These are phyloP conservation scores for Dactylis glomerata DNA, from an alignment of 176 grass and related monocot genomes.

Conservation along the genomic window DNA sequence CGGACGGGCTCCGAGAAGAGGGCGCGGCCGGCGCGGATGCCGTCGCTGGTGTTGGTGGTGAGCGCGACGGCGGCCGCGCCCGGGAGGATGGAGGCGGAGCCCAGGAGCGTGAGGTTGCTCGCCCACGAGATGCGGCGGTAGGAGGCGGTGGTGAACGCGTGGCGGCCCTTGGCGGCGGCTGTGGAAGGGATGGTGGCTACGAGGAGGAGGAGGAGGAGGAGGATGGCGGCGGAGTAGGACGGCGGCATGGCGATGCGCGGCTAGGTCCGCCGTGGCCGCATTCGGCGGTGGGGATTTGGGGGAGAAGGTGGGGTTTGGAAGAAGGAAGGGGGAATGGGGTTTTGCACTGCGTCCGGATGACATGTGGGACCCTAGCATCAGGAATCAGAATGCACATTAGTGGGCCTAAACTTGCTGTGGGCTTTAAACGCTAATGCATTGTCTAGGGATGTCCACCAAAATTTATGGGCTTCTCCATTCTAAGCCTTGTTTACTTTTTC, in stretches of 20 bases:
- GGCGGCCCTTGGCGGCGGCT: neutral
- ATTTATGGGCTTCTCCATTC: no score
- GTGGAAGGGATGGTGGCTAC: neutral
- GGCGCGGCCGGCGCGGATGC: constrained; percentile 36
- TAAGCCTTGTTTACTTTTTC: no score
- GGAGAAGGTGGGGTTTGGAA: neutral
- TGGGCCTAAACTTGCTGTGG: no score
- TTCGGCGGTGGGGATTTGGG: constrained; percentile 1
- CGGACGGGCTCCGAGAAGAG: constrained; percentile 56
- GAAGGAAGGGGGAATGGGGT: neutral
- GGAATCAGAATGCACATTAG: no score
- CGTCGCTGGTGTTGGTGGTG: constrained; percentile 31
- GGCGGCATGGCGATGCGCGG: constrained; percentile 10
- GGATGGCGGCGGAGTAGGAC: neutral
- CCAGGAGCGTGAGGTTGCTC: constrained; percentile 72
- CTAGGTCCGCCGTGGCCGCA: constrained; percentile 2
- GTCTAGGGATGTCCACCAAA: no score
- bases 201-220: constrained; percentile 21
- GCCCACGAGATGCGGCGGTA: constrained; percentile 57
- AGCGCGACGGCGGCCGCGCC: constrained; percentile 42
- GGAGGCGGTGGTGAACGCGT: neutral
- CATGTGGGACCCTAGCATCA: neutral
- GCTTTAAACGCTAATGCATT: no score
- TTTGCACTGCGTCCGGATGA: neutral
- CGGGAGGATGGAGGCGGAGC: constrained; percentile 53